A percentile compares a stretch with the other conserved stretches of the same genome.
Conservation (phyloP, 2,329 filamentous ascomycete genomes). For the Trichoderma sp. region DNA sequence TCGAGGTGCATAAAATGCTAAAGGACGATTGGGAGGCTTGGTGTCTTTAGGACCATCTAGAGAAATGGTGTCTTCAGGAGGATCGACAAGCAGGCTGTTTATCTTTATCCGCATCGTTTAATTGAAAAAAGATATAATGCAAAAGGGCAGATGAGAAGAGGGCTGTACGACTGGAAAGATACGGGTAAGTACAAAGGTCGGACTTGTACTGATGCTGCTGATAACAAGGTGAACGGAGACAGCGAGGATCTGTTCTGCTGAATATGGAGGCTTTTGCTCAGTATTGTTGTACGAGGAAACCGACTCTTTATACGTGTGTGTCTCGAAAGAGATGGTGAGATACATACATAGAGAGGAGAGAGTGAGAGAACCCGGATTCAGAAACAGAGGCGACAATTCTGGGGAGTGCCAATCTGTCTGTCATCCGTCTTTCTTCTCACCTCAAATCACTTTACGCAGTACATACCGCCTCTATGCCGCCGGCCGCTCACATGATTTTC, state of each 20-base stretch:
- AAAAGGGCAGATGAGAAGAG: not conserved
- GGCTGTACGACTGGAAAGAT: not conserved
- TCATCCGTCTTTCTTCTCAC: not conserved
- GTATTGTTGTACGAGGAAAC: not conserved
- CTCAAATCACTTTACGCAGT: not conserved
- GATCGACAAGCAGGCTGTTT: not conserved
- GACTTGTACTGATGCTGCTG: not conserved
- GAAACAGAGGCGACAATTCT: not conserved
- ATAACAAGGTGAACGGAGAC: not conserved
- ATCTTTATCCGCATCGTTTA: not conserved
- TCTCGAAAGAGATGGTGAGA: not conserved
- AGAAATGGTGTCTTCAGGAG: too few relatives aligned
- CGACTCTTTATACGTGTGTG: not conserved
- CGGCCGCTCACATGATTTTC: not conserved
- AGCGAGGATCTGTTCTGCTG: not conserved
- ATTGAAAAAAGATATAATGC: not conserved
- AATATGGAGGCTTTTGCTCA: not conserved
- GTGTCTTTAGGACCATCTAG: too few relatives aligned
- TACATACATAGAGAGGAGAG: not conserved
- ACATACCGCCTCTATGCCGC: not conserved
- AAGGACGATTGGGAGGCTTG: not conserved
- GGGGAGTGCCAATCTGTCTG: not conserved
- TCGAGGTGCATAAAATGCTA: too few relatives aligned
- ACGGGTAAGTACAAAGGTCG: not conserved
- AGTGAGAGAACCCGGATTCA: not conserved